These are phyloP conservation scores for Fusarium hostae DNA, from an alignment of 2,329 filamentous ascomycete species.

Conservation along the genomic window DNA sequence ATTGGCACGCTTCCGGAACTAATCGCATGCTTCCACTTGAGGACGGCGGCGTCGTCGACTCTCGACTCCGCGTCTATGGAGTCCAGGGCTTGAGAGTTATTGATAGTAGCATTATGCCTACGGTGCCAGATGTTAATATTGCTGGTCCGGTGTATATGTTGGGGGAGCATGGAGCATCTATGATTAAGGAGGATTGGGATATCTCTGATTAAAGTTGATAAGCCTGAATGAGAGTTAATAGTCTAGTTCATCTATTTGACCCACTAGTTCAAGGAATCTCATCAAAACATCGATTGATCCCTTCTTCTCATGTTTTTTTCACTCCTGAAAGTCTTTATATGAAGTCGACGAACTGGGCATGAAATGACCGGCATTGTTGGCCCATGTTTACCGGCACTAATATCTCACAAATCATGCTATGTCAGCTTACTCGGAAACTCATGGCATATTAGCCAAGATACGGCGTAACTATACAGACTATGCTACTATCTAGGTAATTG, in stretches of 20 bases:
- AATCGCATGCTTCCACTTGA: conserved; percentile 14
- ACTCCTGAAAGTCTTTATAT: not conserved
- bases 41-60: conserved; percentile 38
- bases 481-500: not conserved
- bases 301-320: not conserved
- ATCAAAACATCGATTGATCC: rapidly evolving
- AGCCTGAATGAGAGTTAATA: not conserved
- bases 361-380: not conserved
- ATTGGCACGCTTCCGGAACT: conserved; percentile 18
- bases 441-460: not conserved
- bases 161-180: conserved; percentile 59
- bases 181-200: conserved; percentile 12
- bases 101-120: conserved; percentile 54
- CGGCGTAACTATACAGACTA: not conserved
- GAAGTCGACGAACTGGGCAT: not conserved
- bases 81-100: conserved; percentile 25
- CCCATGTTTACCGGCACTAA: not conserved
- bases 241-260: not conserved
- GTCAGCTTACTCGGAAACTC: not conserved
- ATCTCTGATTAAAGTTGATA: not conserved
- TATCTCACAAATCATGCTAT: not conserved
- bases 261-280: too few relatives aligned
- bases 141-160: conserved; percentile 71
- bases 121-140: conserved; percentile 67
- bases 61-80: conserved; percentile 25